Evolutionary conservation across 2,329 filamentous ascomycete species (phyloP).

Genomic region (Colletotrichum plurivorum): DNA sequence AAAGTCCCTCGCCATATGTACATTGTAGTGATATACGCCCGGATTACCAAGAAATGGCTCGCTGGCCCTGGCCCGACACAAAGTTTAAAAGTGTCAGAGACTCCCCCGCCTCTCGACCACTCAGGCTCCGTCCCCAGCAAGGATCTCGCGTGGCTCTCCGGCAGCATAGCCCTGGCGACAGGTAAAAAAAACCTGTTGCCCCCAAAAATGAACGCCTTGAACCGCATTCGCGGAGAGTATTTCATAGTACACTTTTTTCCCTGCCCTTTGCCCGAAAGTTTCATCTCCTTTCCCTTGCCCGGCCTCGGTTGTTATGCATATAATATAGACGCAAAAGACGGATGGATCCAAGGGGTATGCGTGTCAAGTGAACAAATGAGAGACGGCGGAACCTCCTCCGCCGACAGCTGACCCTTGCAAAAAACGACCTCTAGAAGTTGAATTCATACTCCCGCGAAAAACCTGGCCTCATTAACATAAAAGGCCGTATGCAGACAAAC

Average conservation of each 20-base stretch:
- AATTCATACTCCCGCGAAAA: constrained; percentile 31
- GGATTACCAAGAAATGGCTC: constrained; percentile 32
- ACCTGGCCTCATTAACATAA: constrained; percentile 19
- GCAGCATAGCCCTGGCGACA: constrained; percentile 3
- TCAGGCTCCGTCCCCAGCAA: neutral
- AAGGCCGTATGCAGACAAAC: constrained; percentile 29
- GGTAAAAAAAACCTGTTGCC: constrained; percentile 8
- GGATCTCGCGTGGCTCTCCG: neutral
- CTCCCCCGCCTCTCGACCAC: neutral
- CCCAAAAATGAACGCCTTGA: constrained; percentile 35
- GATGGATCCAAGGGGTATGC: constrained; percentile 40
- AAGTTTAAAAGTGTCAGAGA: neutral
- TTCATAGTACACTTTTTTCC: constrained; percentile 36
- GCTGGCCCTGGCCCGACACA: neutral
- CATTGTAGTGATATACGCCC: constrained; percentile 32
- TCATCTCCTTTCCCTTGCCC: constrained; percentile 31
- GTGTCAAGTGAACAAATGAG: constrained; percentile 37
- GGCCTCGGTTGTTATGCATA: constrained; percentile 35
- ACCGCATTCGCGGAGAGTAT: constrained; percentile 28
- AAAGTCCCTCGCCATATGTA: constrained; percentile 31
- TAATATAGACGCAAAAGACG: constrained; percentile 41
- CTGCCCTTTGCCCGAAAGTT: constrained; percentile 23
- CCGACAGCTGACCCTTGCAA: constrained; percentile 14
- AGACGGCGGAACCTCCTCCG: constrained; percentile 16
- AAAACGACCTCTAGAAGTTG: constrained; percentile 27